Evolutionary conservation across 805 yeast genomes (phyloP), one percentile per base, ranked within the genome.

Genomic region (Teunomyces funiuensis): DNA sequence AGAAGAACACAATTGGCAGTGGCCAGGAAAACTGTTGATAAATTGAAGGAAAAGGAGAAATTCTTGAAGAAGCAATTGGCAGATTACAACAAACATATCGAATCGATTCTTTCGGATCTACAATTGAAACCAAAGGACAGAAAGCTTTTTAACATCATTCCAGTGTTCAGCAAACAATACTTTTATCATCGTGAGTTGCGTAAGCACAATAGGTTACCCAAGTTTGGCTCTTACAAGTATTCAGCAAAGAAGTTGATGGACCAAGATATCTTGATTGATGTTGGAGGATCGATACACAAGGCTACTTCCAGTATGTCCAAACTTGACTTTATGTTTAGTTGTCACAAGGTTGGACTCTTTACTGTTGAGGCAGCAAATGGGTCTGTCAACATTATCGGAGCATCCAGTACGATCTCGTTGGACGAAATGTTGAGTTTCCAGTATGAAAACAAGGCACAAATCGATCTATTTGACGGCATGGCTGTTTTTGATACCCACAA

Each of bases 151-250:
- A 72, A 63, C 77, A 57, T 71, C 25, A 68, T 71, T 23, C 76
- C 76, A 5, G 65, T 74, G 20, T 85, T 83, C 69, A 81, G 85
- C 39, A 86, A 79, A 55, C 91, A 86, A 51, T 84, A 82, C 60
- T 83, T 83, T 64, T 83, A 85, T 55, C 85, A 82, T 57, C 66
- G 89, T 23, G 86, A 82, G 48, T 65, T 86, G 51, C 80, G 80
- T 54, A 80, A 76, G 63, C 61, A 73, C 14, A 88, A 88, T 26
- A 71, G 83, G 36, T 61, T 83, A 28, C 88, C 91, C 1, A 77
- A 76, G 55, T 86, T 82, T 61, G 95, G 96, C 3, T 79, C 87
- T 1, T 85, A 77, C 67, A 82, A 82, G 58, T 86, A 87, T 65
- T 76, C 88, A 0, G 83, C 88, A 3, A 83, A 84, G 50, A 83